Percentiles rank a stretch among this genome's conserved stretches.
Conservation (phyloP, 2,329 filamentous ascomycete species). For the Helminthosporium solani region DNA sequence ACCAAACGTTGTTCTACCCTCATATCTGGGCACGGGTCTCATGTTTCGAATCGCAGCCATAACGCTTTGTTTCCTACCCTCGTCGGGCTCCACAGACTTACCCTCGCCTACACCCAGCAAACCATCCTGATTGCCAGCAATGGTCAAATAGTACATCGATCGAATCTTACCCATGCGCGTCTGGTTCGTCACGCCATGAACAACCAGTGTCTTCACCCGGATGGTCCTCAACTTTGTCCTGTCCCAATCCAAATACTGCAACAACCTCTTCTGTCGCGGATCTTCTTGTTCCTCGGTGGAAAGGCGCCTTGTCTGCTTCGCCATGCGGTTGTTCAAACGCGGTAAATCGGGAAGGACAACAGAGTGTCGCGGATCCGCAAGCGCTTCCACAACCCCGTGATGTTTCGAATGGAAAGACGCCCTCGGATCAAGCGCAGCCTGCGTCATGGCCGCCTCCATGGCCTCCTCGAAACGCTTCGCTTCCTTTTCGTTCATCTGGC, state of each 20-base stretch:
- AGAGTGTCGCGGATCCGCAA: conserved; percentile 48
- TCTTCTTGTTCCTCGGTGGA: conserved; percentile 45
- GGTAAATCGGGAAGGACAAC: conserved; percentile 55
- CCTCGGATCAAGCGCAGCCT: conserved; percentile 46
- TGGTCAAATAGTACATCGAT: conserved; percentile 71
- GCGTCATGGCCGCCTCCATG: conserved; percentile 34
- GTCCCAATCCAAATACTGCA: conserved; percentile 58
- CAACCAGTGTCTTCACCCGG: conserved; percentile 70
- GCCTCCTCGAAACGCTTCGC: conserved; percentile 24
- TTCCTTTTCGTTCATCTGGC: conserved; percentile 19
- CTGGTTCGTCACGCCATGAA: conserved; percentile 80
- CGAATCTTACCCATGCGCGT: conserved; percentile 93
- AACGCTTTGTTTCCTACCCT: conserved; percentile 70
- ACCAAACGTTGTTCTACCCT: conserved; percentile 88
- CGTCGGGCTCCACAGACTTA: conserved; percentile 73
- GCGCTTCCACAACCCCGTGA: conserved; percentile 50
- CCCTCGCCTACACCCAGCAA: conserved; percentile 86
- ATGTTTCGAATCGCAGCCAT: conserved; percentile 87
- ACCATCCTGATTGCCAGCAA: conserved; percentile 85
- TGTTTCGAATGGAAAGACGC: conserved; percentile 51
- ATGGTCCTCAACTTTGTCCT: conserved; percentile 53
- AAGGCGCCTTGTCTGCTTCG: conserved; percentile 32
- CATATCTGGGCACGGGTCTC: conserved; percentile 87
- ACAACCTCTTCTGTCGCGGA: conserved; percentile 52
- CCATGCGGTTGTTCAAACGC: conserved; percentile 43